phyloP scores from a whole-genome alignment of 495 filamentous ascomycete genomes.

The Hypoxylon intermedium region DNA sequence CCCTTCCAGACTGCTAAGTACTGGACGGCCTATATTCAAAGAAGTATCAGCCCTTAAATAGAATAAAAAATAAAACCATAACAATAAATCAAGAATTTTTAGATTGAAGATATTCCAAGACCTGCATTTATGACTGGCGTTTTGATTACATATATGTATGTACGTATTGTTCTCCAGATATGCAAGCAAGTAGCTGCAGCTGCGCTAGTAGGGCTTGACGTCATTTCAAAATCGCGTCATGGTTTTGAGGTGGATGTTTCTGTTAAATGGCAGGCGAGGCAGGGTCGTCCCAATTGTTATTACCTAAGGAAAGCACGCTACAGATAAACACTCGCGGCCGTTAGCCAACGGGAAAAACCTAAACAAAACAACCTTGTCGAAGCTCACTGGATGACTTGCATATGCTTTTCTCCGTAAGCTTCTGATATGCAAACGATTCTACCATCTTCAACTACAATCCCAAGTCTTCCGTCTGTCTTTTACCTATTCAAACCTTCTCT shows the following conservation, averaged over 20 bases:
- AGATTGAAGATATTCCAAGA: no score
- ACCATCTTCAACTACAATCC: background rate
- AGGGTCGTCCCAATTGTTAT: no score
- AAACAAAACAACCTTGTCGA: background rate
- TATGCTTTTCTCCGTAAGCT: background rate
- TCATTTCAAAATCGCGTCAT: slow-evolving; percentile 1
- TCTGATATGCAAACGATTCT: background rate
- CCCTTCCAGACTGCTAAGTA: no score
- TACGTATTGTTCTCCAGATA: no score
- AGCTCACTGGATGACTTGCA: slow-evolving; percentile 11
- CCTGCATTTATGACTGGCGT: no score
- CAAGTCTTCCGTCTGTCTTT: background rate
- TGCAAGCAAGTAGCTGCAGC: background rate
- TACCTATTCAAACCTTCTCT: background rate
- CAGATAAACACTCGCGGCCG: background rate
- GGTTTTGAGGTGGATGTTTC: no score
- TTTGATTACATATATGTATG: background rate
- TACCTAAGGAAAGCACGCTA: no score
- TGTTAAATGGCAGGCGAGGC: no score
- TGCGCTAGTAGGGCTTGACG: slow-evolving; percentile 5
- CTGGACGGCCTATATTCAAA: no score
- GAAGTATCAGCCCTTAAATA: no score
- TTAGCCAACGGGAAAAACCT: background rate
- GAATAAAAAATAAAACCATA: no score
- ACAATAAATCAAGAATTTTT: no score